Conservation (phyloP, 2,329 filamentous ascomycete genomes). For the Alternaria sp. region DNA sequence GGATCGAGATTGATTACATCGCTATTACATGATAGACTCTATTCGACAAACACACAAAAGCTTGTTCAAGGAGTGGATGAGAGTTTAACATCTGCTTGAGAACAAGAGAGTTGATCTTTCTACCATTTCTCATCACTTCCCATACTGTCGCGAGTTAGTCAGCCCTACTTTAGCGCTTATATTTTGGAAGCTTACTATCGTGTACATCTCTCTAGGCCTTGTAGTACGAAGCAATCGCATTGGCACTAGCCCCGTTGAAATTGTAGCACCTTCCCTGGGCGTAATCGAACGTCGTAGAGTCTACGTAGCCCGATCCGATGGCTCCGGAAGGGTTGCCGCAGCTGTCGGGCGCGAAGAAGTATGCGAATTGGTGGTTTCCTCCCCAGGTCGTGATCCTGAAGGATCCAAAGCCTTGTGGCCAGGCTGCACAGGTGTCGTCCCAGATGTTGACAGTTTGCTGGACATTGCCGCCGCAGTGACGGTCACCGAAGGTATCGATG, state of each 20-base stretch:
- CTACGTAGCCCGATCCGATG: neutral
- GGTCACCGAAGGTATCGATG: neutral
- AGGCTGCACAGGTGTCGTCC: slow-evolving; percentile 8
- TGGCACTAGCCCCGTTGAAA: neutral
- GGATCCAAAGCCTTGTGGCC: slow-evolving; percentile 1
- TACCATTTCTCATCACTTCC: neutral
- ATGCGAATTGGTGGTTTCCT: neutral
- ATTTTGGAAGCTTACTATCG: neutral
- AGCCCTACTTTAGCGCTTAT: neutral
- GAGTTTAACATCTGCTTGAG: neutral
- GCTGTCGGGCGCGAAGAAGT: slow-evolving; percentile 4
- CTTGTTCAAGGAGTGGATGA: neutral
- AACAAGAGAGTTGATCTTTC: neutral
- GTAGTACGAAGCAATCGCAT: slow-evolving; percentile 5
- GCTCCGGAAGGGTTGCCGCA: neutral
- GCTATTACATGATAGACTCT: neutral
- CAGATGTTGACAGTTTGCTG: neutral
- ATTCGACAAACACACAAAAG: neutral
- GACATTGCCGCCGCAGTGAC: neutral
- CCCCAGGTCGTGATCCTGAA: slow-evolving; percentile 1
- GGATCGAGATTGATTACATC: neutral
- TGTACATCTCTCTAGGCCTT: neutral
- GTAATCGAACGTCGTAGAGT: neutral
- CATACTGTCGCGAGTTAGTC: neutral
- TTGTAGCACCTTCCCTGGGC: neutral